Percentiles rank a stretch among this genome's conserved stretches.
These are phyloP conservation scores for Globisporangium rhizosaccharum DNA, from an alignment of 352 stramenopile species.

Conservation along the genomic window DNA sequence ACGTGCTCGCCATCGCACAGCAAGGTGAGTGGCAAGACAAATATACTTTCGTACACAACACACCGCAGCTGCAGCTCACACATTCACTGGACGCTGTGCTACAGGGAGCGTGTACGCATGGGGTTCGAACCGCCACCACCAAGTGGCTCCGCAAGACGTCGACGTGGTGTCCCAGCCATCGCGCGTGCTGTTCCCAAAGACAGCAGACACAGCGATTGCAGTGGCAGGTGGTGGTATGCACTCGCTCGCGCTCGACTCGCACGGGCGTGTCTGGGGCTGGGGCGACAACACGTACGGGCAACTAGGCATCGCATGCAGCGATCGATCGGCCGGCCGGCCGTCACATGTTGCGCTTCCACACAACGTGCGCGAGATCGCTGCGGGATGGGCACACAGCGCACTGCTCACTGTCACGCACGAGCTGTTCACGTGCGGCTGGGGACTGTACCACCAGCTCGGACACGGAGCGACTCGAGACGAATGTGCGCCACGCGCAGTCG, in stretches of 20 bases:
- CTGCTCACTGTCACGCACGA: conserved; percentile 27
- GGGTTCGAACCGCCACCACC: conserved; percentile 44
- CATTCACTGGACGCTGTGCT: neutral
- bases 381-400: conserved; percentile 51
- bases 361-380: conserved; percentile 21
- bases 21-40: conserved; percentile 8
- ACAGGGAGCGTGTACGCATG: conserved; percentile 41
- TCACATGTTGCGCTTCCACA: conserved; percentile 10
- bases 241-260: conserved; percentile 44
- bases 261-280: conserved; percentile 50
- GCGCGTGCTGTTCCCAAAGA: conserved; percentile 20
- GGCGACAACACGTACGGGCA: conserved; percentile 60
- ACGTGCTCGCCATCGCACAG: conserved; percentile 38
- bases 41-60: neutral
- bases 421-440: conserved; percentile 71
- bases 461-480: conserved; percentile 42
- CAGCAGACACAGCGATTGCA: conserved; percentile 3
- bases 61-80: neutral
- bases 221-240: conserved; percentile 56
- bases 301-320: conserved; percentile 25
- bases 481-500: conserved; percentile 20
- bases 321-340: conserved; percentile 3
- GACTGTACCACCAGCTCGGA: conserved; percentile 74
- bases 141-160: conserved; percentile 19
- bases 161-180: conserved; percentile 16